Base-by-base conservation (phyloP, 1,284 basidiomycete species). In the Leccinum ponderosum region DNA sequence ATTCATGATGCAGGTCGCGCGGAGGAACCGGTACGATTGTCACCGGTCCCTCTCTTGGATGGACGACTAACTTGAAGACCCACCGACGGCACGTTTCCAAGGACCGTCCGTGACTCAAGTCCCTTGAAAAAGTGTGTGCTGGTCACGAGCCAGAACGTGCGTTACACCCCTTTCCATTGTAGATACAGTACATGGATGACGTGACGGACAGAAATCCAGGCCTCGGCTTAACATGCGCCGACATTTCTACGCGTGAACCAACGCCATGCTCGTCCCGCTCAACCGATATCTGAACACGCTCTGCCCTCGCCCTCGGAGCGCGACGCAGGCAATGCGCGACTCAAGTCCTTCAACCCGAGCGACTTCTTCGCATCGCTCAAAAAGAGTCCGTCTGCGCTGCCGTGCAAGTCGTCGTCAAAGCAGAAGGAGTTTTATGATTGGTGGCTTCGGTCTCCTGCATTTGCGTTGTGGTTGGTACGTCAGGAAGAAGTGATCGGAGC, bases 241-340 rank as follows among this genome's bases (percentile, higher is more conserved):
- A 48, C 95, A 98, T 73, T 95, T 98, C 76, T 88, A 89, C 59
- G 87, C 92, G 54, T 83, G 97, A 25, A 96, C 97, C 0, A 93
- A 91, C 29, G 88, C 90, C 44, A 83, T 98, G 62, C 85, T 98
- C n/a, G 88, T 94, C 1, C 97, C 97, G 0, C 81, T 98, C 3
- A 91, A 96, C 68, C 87, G 96, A 63, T 98, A 98, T 79, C 88
- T 98, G 54, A 92, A 95, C 64, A 93, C 91, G 0, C 84, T 96
- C 58, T 96, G 68, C 94, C 94, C 27, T 81, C 85, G 14, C 87
- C 86, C 2, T 72, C 77, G 2, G 84, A 86, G 65, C 75, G 83
- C 51, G 59, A 14, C 6, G 55, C 59, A 9, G 62, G 65, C 2
- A 54, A 59, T 17, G 54, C 64, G 7, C 76, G 83, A 15, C 78